Base-by-base conservation (phyloP, 2,329 filamentous ascomycete species). In the Pseudocercospora macadamiae region DNA sequence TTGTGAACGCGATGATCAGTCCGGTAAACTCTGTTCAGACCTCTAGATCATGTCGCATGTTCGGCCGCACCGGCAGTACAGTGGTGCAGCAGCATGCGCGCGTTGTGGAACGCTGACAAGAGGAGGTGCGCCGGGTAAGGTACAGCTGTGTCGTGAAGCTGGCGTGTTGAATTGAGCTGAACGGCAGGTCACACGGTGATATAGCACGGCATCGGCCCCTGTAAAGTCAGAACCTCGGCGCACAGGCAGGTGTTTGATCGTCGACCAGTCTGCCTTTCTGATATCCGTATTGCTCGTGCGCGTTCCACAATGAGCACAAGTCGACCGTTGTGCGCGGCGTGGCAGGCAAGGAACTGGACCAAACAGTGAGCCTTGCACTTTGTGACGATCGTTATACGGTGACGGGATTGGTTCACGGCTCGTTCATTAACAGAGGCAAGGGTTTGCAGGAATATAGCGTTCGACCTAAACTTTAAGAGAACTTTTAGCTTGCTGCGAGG, bases 381-480 rank as follows among this genome's bases (percentile, higher is more conserved):
- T n/a, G 8, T 21, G 39, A 25, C 16, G 39, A 44, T 44, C 39
- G 19, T 44, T 19, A 44, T 44, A 44, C 19, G 39, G 2, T 21
- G 39, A 21, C 14, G 23, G 39, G 21, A 25, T 25, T 45, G 39
- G 39, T 26, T n/a, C 39, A 47, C 42, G 42, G 23, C 10, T 47
- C 23, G 42, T 49, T 34, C 47, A 49, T 49, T 34, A 21, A 21
- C 25, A 30, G 23, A 34, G 47, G 47, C 47, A 18, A 49, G 47
- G 47, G 47, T 49, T 30, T 28, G 51, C 19, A 39, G 49, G 49
- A 42, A 42, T 28, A 37, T 53, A 53, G 49, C 32, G 32, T 42
- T 42, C 19, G 23, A 53, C 21, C 47, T 37, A 30, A 53, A 53
- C 21, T 39, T 30, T 53, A 39, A 26, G 51, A 25, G 51, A 53